Conservation (phyloP, 306 rosid species). For the Herpetospermum pedunculosum region DNA sequence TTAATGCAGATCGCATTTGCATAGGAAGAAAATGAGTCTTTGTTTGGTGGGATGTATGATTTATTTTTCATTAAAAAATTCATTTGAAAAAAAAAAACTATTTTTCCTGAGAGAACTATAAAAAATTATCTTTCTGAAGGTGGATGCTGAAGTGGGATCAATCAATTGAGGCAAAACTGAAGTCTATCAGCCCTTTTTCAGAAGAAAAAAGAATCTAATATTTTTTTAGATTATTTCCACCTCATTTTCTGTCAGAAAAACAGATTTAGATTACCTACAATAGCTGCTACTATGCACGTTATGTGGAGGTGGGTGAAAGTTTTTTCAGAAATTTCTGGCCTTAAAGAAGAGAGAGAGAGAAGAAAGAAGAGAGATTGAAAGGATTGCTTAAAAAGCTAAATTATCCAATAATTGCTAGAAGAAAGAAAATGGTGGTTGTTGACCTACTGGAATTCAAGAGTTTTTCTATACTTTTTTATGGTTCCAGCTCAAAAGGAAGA, state of each 20-base stretch:
- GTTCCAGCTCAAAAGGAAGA: slow-evolving; percentile 27
- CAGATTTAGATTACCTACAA: neutral
- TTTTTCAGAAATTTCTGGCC: slow-evolving; percentile 4
- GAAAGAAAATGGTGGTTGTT: slow-evolving; percentile 8
- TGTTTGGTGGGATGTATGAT: neutral
- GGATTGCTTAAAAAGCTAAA: neutral
- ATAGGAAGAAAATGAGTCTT: neutral
- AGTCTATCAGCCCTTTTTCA: neutral
- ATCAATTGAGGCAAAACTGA: neutral
- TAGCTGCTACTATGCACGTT: slow-evolving; percentile 1
- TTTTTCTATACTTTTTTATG: neutral
- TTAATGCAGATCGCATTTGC: neutral
- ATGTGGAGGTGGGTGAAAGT: neutral
- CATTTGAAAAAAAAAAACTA: neutral
- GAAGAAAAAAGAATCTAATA: neutral
- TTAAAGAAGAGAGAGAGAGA: neutral
- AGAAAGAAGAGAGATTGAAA: neutral
- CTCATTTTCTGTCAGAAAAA: neutral
- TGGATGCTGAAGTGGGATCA: neutral
- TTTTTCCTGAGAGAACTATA: neutral
- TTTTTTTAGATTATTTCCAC: neutral
- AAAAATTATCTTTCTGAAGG: neutral
- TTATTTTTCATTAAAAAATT: neutral
- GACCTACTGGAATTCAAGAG: slow-evolving; percentile 5
- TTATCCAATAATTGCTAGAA: neutral